phyloP scores from a whole-genome alignment of 768 basidiomycete genomes.

The Cyathus striatus region DNA sequence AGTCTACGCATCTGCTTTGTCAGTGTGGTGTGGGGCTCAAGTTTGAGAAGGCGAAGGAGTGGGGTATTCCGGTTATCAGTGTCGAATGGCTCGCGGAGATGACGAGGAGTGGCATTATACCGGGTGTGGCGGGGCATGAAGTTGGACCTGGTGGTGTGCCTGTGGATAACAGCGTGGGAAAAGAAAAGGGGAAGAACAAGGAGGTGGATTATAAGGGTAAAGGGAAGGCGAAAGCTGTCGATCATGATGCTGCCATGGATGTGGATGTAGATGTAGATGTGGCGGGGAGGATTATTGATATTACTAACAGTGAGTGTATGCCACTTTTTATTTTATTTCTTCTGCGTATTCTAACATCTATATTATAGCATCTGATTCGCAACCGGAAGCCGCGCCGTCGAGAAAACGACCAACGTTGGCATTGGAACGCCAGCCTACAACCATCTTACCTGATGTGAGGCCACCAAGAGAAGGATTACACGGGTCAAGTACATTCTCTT shows the following conservation, averaged over 20 bases:
- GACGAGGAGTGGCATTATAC: conserved; percentile 46
- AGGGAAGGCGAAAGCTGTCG: conserved; percentile 20
- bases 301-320: conserved; percentile 36
- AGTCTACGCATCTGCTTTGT: conserved; percentile 79
- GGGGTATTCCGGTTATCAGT: conserved; percentile 71
- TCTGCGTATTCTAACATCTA: neutral
- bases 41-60: conserved; percentile 72
- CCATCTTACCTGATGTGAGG: conserved; percentile 3
- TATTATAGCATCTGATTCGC: conserved; percentile 5
- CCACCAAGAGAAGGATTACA: conserved; percentile 14
- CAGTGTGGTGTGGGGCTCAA: conserved; percentile 67
- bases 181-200: conserved; percentile 19
- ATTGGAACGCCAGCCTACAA: conserved; percentile 16
- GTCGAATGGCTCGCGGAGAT: conserved; percentile 67
- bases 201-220: conserved; percentile 21
- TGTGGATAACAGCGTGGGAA: conserved; percentile 5
- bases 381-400: neutral
- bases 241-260: conserved; percentile 5
- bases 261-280: conserved; percentile 10
- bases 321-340: neutral
- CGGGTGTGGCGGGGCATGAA: conserved; percentile 24
- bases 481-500: conserved; percentile 13
- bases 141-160: conserved; percentile 12
- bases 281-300: conserved; percentile 30
- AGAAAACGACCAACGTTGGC: neutral